A percentile compares a stretch with the other conserved stretches of the same genome.
phyloP scores from a whole-genome alignment of 192 early-diverging fungal genomes.

The Coemansia sp. region DNA sequence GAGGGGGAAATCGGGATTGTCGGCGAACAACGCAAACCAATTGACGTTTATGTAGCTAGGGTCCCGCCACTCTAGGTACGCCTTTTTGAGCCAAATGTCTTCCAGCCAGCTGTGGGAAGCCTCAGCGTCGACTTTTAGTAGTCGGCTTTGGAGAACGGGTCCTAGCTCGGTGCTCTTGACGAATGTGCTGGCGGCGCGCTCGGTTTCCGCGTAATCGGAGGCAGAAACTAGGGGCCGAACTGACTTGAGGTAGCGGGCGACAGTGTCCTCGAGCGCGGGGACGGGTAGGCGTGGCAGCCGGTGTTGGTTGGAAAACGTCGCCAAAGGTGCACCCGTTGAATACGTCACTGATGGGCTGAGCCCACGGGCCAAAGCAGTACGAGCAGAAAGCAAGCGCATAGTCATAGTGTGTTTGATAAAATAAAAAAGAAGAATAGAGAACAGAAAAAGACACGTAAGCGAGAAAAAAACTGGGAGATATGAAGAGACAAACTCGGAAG shows the following conservation, averaged over 20 bases:
- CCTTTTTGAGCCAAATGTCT: slow-evolving; percentile 78
- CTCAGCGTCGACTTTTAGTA: slow-evolving; percentile 68
- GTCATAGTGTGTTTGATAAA: neutral
- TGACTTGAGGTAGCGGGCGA: slow-evolving; percentile 76
- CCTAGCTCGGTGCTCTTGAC: slow-evolving; percentile 68
- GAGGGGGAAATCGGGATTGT: slow-evolving; percentile 61
- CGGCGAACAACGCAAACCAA: slow-evolving; percentile 79
- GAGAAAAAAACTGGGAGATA: no score
- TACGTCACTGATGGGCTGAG: neutral
- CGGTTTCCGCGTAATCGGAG: slow-evolving; percentile 63
- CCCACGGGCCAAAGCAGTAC: slow-evolving; percentile 9
- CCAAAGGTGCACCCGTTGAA: neutral
- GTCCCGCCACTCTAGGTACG: slow-evolving; percentile 86
- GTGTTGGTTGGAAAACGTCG: slow-evolving; percentile 70
- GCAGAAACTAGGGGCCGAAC: slow-evolving; percentile 67
- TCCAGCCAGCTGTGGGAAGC: slow-evolving; percentile 88
- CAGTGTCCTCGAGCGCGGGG: slow-evolving; percentile 76
- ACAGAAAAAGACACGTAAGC: neutral
- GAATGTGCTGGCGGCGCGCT: slow-evolving; percentile 73
- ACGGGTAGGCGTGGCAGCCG: slow-evolving; percentile 83
- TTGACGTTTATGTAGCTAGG: slow-evolving; percentile 86
- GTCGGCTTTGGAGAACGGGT: slow-evolving; percentile 71
- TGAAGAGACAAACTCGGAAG: neutral
- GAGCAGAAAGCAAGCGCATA: slow-evolving; percentile 12
- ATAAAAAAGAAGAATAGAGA: neutral